Conservation (phyloP, 2,329 filamentous ascomycete genomes). For the Cladobotryum protrusum region DNA sequence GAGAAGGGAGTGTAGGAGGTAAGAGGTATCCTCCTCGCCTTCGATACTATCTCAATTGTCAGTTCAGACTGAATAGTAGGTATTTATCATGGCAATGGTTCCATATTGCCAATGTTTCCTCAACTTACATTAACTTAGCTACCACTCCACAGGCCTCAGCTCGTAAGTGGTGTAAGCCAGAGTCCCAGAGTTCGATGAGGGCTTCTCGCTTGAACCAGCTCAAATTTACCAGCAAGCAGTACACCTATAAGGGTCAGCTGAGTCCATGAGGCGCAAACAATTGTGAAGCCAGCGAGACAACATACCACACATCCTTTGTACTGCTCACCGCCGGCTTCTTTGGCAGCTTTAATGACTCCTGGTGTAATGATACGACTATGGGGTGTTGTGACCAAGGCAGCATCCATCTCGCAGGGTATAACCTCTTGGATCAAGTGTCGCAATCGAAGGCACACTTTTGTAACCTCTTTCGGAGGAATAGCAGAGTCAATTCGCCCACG, state of each 20-base stretch:
- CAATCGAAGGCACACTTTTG: conserved; percentile 80
- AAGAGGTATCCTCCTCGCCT: conserved; percentile 68
- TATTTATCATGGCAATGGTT: not conserved
- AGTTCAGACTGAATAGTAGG: not conserved
- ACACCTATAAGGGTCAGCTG: conserved; percentile 41
- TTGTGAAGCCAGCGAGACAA: not conserved
- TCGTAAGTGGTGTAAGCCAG: conserved; percentile 72
- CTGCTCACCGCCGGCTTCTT: conserved; percentile 70
- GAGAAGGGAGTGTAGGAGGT: conserved; percentile 73
- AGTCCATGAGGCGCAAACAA: not conserved
- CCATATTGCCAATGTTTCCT: not conserved
- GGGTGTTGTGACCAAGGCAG: conserved; percentile 64
- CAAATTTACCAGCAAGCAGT: conserved; percentile 66
- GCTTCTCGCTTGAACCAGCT: conserved; percentile 76
- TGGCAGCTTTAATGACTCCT: conserved; percentile 73
- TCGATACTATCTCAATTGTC: conserved; percentile 59
- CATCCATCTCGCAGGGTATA: conserved; percentile 83
- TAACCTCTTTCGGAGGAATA: conserved; percentile 73
- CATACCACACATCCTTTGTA: conserved; percentile 66
- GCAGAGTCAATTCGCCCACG: conserved; percentile 56
- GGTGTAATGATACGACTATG: conserved; percentile 82
- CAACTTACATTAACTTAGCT: conserved; percentile 63
- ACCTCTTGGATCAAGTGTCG: conserved; percentile 87
- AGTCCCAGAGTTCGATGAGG: conserved; percentile 80
- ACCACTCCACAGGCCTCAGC: conserved; percentile 85